phyloP scores from a whole-genome alignment of 2,329 filamentous ascomycete genomes.

The Diaporthe citrichinensis region DNA sequence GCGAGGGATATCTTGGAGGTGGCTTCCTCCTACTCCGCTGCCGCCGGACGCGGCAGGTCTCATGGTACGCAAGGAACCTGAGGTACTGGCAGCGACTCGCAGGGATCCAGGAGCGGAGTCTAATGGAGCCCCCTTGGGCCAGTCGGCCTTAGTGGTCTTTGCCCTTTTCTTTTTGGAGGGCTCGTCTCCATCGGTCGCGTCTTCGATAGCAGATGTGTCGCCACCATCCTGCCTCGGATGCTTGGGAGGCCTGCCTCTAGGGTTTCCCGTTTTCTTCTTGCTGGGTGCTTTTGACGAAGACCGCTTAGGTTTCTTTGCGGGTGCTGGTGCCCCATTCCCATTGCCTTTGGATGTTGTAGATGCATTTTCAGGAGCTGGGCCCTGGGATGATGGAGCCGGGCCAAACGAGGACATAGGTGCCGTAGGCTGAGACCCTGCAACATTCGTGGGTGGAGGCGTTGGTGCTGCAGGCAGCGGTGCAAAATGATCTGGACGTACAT shows the following conservation, averaged over 20 bases:
- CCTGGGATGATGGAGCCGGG: conserved; percentile 44
- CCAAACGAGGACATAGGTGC: conserved; percentile 38
- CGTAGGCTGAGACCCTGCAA: conserved; percentile 37
- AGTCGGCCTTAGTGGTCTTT: conserved; percentile 80
- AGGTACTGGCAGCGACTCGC: conserved; percentile 90
- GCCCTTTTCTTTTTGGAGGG: conserved; percentile 78
- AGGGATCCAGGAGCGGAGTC: conserved; percentile 83
- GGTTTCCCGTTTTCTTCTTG: conserved; percentile 66
- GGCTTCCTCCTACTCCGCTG: conserved; percentile 55
- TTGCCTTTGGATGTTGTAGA: conserved; percentile 43
- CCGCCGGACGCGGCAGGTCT: conserved; percentile 73
- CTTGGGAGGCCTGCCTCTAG: conserved; percentile 70
- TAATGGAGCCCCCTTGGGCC: conserved; percentile 70
- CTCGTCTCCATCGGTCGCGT: conserved; percentile 73
- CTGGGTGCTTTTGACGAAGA: conserved; percentile 72
- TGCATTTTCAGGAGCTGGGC: conserved; percentile 42
- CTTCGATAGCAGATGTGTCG: conserved; percentile 82
- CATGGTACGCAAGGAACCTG: conserved; percentile 88
- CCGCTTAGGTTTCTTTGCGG: conserved; percentile 61
- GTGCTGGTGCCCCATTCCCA: conserved; percentile 46
- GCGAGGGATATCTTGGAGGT: conserved; percentile 80
- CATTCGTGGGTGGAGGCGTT: conserved; percentile 39
- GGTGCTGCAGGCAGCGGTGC: conserved; percentile 33
- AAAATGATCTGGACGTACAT: conserved; percentile 34
- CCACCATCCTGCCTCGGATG: conserved; percentile 64